Conservation (phyloP, 495 filamentous ascomycete genomes). For the Neurospora sp. region DNA sequence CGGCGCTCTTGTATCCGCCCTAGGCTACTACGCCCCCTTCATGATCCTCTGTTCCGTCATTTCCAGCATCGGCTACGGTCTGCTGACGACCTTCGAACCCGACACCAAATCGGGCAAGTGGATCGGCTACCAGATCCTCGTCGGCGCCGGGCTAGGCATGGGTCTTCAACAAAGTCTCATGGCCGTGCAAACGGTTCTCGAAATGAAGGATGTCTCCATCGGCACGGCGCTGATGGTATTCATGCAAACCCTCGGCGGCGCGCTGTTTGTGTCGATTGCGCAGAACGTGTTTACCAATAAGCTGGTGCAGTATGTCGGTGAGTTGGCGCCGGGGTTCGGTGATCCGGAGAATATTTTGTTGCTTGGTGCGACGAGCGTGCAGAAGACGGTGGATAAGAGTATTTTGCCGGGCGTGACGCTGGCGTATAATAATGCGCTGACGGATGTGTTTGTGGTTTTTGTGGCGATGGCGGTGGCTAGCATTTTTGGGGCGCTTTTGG, state of each 20-base stretch:
- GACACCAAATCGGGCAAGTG: constrained; percentile 47
- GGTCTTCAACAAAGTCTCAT: constrained; percentile 61
- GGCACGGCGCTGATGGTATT: constrained; percentile 61
- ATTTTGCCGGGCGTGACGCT: constrained; percentile 42
- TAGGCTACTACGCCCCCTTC: constrained; percentile 72
- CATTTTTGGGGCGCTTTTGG: constrained; percentile 47
- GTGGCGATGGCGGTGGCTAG: constrained; percentile 52
- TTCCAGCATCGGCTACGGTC: constrained; percentile 55
- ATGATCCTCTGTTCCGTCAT: constrained; percentile 53
- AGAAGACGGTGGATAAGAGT: constrained; percentile 30
- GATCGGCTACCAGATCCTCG: constrained; percentile 70
- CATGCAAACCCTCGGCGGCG: constrained; percentile 59
- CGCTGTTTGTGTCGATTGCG: constrained; percentile 63
- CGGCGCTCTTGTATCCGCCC: constrained; percentile 48
- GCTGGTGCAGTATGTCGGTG: constrained; percentile 46
- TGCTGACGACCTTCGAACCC: constrained; percentile 53
- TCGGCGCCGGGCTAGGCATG: constrained; percentile 58
- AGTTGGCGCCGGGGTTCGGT: constrained; percentile 37
- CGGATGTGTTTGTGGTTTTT: constrained; percentile 57
- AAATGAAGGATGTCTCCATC: constrained; percentile 50
- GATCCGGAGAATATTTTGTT: constrained; percentile 40
- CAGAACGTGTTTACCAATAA: constrained; percentile 72
- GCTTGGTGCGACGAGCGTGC: constrained; percentile 60
- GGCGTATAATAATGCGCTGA: constrained; percentile 65
- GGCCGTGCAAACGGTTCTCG: constrained; percentile 57